These are phyloP conservation scores for Chernovozyma sophiae-reginae DNA, from an alignment of 1,139 yeast species.

Conservation along the genomic window DNA sequence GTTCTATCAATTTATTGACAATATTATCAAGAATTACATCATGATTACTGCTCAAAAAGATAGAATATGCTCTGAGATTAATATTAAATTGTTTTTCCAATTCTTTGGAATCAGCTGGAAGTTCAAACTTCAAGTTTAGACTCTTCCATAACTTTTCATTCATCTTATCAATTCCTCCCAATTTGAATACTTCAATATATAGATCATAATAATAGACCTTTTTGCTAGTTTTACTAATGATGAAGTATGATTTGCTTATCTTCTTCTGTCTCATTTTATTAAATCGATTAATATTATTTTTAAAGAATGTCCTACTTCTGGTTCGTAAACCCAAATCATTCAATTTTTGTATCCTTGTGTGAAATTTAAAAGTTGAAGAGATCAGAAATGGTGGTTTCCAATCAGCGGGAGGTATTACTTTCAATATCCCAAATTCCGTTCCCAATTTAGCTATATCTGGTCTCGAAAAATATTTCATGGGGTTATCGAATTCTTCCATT, in stretches of 20 bases:
- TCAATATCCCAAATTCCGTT: slow-evolving; percentile 56
- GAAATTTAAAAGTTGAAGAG: slow-evolving; percentile 53
- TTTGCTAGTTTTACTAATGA: slow-evolving; percentile 9
- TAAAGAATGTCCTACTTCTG: slow-evolving; percentile 59
- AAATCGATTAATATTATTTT: slow-evolving; percentile 56
- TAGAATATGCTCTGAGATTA: slow-evolving; percentile 41
- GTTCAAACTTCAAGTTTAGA: slow-evolving; percentile 25
- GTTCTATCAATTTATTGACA: neutral
- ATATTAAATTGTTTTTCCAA: slow-evolving; percentile 31
- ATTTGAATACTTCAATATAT: slow-evolving; percentile 40
- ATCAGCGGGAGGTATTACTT: slow-evolving; percentile 56
- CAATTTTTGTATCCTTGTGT: slow-evolving; percentile 60
- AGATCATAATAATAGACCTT: slow-evolving; percentile 51
- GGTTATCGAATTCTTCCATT: slow-evolving; percentile 52
- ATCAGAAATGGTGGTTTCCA: slow-evolving; percentile 56
- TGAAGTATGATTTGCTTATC: slow-evolving; percentile 23
- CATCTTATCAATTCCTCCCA: slow-evolving; percentile 21
- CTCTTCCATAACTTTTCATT: slow-evolving; percentile 28
- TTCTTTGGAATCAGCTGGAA: slow-evolving; percentile 11
- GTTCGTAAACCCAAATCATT: slow-evolving; percentile 61
- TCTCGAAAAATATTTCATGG: slow-evolving; percentile 57
- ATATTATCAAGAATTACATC: slow-evolving; percentile 9
- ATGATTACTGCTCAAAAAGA: slow-evolving; percentile 27
- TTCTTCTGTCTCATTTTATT: slow-evolving; percentile 41
- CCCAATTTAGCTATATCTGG: slow-evolving; percentile 51